Conservation (phyloP, 2,329 filamentous ascomycete genomes). For the Cercospora nicotianae region DNA sequence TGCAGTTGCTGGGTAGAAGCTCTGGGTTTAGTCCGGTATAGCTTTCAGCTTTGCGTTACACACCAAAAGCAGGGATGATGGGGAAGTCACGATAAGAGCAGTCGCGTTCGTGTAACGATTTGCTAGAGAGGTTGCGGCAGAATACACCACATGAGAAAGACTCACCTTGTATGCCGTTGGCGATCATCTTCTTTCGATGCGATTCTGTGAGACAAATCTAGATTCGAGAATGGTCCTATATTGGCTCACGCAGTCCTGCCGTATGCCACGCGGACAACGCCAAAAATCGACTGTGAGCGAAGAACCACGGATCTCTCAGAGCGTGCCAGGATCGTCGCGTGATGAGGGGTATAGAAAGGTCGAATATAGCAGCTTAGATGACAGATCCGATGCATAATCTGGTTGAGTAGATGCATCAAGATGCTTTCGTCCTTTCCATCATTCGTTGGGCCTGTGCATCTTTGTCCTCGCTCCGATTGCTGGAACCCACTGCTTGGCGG, state of each 20-base stretch:
- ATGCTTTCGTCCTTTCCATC: constrained; percentile 5
- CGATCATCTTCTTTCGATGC: neutral
- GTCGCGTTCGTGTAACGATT: neutral
- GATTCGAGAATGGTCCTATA: neutral
- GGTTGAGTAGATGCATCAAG: neutral
- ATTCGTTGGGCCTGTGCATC: neutral
- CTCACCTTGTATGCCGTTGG: neutral
- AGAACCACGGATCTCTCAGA: neutral
- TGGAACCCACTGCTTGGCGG: neutral
- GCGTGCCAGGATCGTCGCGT: neutral
- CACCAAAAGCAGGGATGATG: neutral
- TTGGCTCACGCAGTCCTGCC: neutral
- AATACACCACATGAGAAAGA: neutral
- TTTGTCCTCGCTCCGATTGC: constrained; percentile 1
- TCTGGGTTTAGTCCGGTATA: neutral
- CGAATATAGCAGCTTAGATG: neutral
- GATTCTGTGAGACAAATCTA: neutral
- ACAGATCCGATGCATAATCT: neutral
- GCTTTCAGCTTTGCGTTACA: neutral
- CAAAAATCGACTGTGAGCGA: neutral
- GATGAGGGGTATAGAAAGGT: neutral
- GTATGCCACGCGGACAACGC: neutral
- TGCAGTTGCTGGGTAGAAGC: neutral
- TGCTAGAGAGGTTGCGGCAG: neutral
- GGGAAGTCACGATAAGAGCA: neutral